A percentile compares a stretch with the other conserved stretches of the same genome.
Evolutionary conservation across 202 grass and related monocot species (phyloP).

Genomic region (Carex arenaria): DNA sequence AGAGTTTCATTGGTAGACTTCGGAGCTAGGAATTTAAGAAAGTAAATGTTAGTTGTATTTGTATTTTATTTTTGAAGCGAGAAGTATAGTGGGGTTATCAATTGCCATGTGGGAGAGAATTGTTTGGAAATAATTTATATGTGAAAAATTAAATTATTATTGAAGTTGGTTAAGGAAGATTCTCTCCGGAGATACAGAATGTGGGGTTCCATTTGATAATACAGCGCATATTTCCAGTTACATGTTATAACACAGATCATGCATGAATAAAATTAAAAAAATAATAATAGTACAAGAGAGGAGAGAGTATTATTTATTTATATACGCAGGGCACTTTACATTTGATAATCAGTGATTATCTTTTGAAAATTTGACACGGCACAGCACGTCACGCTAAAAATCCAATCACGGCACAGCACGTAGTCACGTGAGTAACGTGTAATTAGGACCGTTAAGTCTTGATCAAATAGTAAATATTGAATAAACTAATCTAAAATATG

Average conservation of each 20-base stretch:
- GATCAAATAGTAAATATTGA: too few species aligned
- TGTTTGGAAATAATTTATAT: background rate
- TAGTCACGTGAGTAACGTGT: too few species aligned
- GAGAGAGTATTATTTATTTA: background rate
- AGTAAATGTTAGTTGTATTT: slow-evolving; percentile 23
- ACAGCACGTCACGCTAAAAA: too few species aligned
- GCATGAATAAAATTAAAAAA: background rate
- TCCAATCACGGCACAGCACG: too few species aligned
- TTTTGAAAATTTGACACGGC: too few species aligned
- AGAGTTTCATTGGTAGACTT: slow-evolving; percentile 9
- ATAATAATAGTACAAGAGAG: background rate
- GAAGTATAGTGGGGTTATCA: slow-evolving; percentile 8
- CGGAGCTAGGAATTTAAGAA: slow-evolving; percentile 1
- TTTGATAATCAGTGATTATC: too few species aligned
- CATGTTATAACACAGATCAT: background rate
- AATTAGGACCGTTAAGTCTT: too few species aligned
- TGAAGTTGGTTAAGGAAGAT: slow-evolving; percentile 13
- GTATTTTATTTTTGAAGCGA: slow-evolving; percentile 27
- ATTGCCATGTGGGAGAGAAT: slow-evolving; percentile 22
- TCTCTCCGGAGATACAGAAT: background rate
- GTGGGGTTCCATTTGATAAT: background rate
- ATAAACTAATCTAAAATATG: too few species aligned
- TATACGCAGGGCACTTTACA: background rate
- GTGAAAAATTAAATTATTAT: background rate
- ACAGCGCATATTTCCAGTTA: background rate